Conservation (phyloP, 176 grass and related monocot species). For the Raddia distichophylla region DNA sequence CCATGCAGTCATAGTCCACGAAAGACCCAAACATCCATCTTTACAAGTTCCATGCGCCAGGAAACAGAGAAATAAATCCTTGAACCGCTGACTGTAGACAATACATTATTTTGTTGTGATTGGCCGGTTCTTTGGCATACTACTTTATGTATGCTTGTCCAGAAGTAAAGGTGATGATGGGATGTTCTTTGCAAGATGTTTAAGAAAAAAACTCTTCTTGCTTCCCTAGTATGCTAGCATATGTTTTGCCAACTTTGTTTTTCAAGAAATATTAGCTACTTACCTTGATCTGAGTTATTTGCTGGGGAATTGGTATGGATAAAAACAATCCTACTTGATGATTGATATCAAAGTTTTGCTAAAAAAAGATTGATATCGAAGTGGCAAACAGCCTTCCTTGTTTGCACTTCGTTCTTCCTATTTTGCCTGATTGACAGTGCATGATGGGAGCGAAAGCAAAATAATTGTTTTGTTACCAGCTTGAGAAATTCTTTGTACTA, state of each 20-base stretch:
- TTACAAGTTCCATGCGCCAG: neutral
- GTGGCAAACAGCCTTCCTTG: neutral
- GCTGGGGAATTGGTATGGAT: neutral
- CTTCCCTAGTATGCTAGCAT: neutral
- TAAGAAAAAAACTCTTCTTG: neutral
- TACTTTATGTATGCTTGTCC: neutral
- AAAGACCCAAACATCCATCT: neutral
- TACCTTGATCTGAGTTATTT: neutral
- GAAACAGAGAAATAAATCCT: constrained; percentile 23
- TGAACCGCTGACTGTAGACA: neutral
- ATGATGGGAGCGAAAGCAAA: neutral
- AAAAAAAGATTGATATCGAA: neutral
- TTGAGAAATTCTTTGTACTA: neutral
- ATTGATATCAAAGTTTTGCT: neutral
- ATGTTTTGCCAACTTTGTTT: neutral
- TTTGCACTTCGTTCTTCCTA: neutral
- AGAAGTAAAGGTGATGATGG: neutral
- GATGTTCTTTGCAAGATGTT: neutral
- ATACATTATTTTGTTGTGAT: neutral
- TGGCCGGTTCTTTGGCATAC: neutral
- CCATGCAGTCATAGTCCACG: neutral
- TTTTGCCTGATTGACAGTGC: neutral
- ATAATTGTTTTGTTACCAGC: neutral
- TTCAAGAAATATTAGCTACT: neutral
- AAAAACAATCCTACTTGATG: neutral